phyloP scores from a whole-genome alignment of 2,329 filamentous ascomycete genomes.

The Periconia digitata region DNA sequence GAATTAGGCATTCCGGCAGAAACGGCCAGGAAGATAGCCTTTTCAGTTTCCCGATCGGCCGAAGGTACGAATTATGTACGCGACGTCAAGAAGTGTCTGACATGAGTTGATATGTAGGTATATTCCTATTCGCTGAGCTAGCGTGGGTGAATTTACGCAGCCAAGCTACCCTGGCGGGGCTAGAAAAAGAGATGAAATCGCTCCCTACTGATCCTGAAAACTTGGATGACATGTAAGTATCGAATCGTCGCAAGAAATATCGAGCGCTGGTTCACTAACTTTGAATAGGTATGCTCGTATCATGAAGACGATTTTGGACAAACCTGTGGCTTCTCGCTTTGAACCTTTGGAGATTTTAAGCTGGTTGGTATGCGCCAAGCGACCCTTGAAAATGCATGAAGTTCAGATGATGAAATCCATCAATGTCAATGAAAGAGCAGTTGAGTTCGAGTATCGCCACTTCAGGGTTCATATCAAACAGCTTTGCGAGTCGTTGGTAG shows the following conservation, averaged over 20 bases:
- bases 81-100: not conserved
- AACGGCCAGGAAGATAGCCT: constrained; percentile 7
- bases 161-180: constrained; percentile 17
- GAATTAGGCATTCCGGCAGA: constrained; percentile 6
- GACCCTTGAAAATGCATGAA: constrained; percentile 47
- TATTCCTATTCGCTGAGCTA: constrained; percentile 31
- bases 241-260: no score
- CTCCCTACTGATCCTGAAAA: constrained; percentile 11
- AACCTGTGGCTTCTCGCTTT: no score
- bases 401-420: constrained; percentile 43
- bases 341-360: constrained; percentile 40
- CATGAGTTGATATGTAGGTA: constrained; percentile 9
- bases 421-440: constrained; percentile 21
- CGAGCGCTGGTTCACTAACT: not conserved
- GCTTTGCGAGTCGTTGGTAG: no score
- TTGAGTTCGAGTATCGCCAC: constrained; percentile 30
- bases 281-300: constrained; percentile 16
- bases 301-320: constrained; percentile 8
- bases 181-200: constrained; percentile 19
- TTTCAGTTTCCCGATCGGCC: constrained; percentile 6
- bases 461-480: constrained; percentile 10
- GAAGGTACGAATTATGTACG: constrained; percentile 5
- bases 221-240: not conserved
- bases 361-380: constrained; percentile 46
- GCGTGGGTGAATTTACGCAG: constrained; percentile 23